Base-by-base conservation (phyloP, 2,329 filamentous ascomycete species). In the Cryphonectria nitschkei region DNA sequence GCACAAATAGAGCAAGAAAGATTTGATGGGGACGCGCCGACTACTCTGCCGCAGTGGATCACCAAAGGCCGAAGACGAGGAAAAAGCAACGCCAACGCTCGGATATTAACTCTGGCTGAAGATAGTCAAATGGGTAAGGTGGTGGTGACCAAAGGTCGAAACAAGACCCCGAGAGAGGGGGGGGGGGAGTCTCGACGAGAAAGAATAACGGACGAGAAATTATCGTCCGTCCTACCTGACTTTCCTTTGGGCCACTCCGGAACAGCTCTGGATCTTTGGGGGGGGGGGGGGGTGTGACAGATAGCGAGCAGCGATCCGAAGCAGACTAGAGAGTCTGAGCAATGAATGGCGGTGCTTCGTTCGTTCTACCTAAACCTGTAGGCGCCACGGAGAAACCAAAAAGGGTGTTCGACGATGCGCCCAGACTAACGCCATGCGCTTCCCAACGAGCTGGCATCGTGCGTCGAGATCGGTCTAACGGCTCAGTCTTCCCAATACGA, bases 171-270 rank as follows among this genome's bases (percentile, higher is more conserved):
- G 43, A 50, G 19, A 50, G 19, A 5, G 16, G 8, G 16, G 56
- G 43, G 46, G 39, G 71, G 37, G 60, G 65, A 64, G 52, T 37
- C 37, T 58, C 26, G 37, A 63, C 61, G 39, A 63, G 13, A 63
- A 43, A n/a, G 16, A 19, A 9, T 3, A 29, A n/a, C 22, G 68
- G 52, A 29, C 56, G 56, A 63, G 34, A 32, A 41, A 56, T 56
- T n/a, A 29, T 61, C 56, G 61, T 41, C 62, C 65, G 68, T 70
- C 66, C 68, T 56, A 72, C 71, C 65, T 70, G 26, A 58, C 32
- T 70, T 68, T 50, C 32, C 54, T 65, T 62, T 66, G 26, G 46
- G 22, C 56, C 61, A 64, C 63, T 67, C 43, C 52, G 65, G 60
- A 41, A 41, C 58, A 56, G 68, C 66, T 70, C 46, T 68, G n/a